These are phyloP conservation scores for Monilinia aucupariae DNA, from an alignment of 2,329 filamentous ascomycete genomes.

Conservation along the genomic window DNA sequence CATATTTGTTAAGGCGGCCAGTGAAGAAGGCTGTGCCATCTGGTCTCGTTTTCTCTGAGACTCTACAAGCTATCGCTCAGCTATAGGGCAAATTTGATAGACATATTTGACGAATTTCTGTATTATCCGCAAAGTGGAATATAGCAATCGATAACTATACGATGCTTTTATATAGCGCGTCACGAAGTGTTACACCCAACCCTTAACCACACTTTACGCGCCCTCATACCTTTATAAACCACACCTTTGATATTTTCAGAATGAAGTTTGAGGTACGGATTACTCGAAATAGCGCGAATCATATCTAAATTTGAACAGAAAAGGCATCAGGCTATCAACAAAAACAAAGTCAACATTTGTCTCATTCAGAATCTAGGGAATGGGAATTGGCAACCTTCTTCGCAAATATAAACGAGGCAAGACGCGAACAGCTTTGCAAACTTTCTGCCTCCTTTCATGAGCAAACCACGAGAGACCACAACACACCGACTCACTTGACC, in stretches of 20 bases:
- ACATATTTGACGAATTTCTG: background rate
- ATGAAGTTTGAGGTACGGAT: background rate
- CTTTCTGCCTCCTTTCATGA: constrained; percentile 7
- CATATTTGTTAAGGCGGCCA: background rate
- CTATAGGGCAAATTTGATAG: background rate
- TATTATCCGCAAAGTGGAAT: background rate
- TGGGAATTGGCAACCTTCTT: background rate
- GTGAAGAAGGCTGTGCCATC: constrained; percentile 3
- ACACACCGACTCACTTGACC: background rate
- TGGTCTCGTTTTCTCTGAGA: background rate
- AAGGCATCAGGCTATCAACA: background rate
- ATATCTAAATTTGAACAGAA: background rate
- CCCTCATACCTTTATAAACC: background rate
- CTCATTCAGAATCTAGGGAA: background rate
- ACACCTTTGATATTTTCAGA: background rate
- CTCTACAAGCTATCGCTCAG: constrained; percentile 2
- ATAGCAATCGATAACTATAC: background rate
- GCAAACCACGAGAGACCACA: constrained; percentile 13
- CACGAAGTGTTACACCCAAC: background rate
- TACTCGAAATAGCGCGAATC: background rate
- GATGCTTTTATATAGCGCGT: background rate
- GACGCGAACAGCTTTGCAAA: constrained; percentile 6
- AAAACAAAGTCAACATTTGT: background rate
- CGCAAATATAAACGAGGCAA: background rate
- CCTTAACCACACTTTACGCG: background rate